phyloP scores from a whole-genome alignment of 1,139 yeast species.

The Chernovozyma sophiae-reginae region DNA sequence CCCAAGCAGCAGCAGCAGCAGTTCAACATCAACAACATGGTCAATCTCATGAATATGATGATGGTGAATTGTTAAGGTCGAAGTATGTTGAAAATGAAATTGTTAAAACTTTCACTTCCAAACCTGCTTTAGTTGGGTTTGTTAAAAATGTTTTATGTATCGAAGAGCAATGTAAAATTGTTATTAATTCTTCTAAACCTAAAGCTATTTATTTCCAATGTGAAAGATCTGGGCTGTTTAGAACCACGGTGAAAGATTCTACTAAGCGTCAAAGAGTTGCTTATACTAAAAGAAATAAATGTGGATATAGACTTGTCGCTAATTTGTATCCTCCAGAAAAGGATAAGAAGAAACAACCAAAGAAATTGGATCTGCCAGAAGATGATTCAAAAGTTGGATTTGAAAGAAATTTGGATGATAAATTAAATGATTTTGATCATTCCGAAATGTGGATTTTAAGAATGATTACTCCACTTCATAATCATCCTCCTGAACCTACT shows the following conservation, averaged over 20 bases:
- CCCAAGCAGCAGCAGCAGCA: constrained; percentile 6
- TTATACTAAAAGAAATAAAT: constrained; percentile 48
- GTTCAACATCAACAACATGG: constrained; percentile 1
- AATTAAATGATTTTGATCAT: constrained; percentile 18
- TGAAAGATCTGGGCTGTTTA: constrained; percentile 44
- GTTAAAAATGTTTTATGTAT: constrained; percentile 41
- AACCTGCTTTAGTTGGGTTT: constrained; percentile 39
- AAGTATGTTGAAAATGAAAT: constrained; percentile 42
- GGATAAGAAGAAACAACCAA: constrained; percentile 29
- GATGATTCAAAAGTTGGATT: constrained; percentile 14
- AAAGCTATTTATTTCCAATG: constrained; percentile 51
- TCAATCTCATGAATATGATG: constrained; percentile 7
- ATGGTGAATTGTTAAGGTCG: constrained; percentile 14
- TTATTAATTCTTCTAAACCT: constrained; percentile 46
- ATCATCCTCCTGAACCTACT: constrained; percentile 45
- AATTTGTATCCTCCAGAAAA: constrained; percentile 44
- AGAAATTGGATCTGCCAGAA: constrained; percentile 12
- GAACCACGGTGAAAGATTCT: constrained; percentile 49
- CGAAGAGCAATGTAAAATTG: constrained; percentile 47
- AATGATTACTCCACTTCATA: constrained; percentile 47
- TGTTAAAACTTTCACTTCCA: constrained; percentile 41
- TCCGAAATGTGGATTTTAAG: constrained; percentile 47
- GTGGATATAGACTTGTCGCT: constrained; percentile 48
- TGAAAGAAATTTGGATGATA: constrained; percentile 23
- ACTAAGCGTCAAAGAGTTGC: constrained; percentile 47